Conservation (phyloP, 805 yeast genomes). For the Lipomyces anomalus region DNA sequence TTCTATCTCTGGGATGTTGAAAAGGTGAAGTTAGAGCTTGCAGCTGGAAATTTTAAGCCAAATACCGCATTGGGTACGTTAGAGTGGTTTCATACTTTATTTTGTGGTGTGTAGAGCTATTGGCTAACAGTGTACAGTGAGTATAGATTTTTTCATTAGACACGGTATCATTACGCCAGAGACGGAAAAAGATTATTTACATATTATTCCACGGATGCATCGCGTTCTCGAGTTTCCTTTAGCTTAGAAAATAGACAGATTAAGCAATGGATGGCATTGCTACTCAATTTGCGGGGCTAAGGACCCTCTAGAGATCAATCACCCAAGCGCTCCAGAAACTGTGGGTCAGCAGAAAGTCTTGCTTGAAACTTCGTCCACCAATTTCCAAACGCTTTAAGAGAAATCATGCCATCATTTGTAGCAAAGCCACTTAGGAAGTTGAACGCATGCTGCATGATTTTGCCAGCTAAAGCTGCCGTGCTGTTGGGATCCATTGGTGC, state of each 20-base stretch:
- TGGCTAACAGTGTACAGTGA: slow-evolving; percentile 34
- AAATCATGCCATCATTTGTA: slow-evolving; percentile 72
- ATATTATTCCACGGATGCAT: slow-evolving; percentile 57
- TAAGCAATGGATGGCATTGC: too few species aligned
- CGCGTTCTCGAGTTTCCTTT: slow-evolving; percentile 66
- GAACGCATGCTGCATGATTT: slow-evolving; percentile 87
- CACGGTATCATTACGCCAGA: slow-evolving; percentile 67
- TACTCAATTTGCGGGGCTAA: background rate
- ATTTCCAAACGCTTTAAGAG: slow-evolving; percentile 77
- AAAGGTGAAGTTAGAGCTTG: slow-evolving; percentile 49
- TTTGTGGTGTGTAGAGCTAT: background rate
- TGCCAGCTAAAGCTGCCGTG: slow-evolving; percentile 67
- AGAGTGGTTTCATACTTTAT: slow-evolving; percentile 24
- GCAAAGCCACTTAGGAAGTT: slow-evolving; percentile 85
- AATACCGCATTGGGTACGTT: slow-evolving; percentile 58
- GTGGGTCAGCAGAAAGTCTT: slow-evolving; percentile 73
- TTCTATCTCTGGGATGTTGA: slow-evolving; percentile 59
- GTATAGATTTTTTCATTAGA: slow-evolving; percentile 81
- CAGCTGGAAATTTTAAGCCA: slow-evolving; percentile 70
- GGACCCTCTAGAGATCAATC: slow-evolving; percentile 22
- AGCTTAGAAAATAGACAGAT: slow-evolving; percentile 27
- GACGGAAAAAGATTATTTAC: slow-evolving; percentile 59
- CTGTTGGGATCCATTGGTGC: slow-evolving; percentile 38
- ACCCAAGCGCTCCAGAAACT: slow-evolving; percentile 53
- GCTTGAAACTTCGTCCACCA: slow-evolving; percentile 94